Conservation (phyloP, 2,329 filamentous ascomycete species). For the Talaromyces islandicus region DNA sequence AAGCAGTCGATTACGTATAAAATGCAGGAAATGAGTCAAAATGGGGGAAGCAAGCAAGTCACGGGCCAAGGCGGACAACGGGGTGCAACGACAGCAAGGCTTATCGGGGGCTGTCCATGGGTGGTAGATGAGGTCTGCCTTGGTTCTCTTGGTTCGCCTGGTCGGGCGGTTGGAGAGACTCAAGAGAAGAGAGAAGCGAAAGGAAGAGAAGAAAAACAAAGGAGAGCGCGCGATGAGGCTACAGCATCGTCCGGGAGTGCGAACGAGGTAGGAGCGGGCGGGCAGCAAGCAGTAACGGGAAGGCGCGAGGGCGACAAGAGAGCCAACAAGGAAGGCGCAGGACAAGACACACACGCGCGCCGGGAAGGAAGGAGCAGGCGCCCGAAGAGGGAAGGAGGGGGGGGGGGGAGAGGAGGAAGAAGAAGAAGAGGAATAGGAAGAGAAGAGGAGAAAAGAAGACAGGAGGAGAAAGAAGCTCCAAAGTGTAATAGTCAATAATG, state of each 20-base stretch:
- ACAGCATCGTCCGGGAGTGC: neutral
- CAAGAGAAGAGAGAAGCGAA: neutral
- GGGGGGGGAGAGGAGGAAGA: neutral
- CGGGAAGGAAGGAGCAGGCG: neutral
- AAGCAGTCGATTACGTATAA: slow-evolving; percentile 6
- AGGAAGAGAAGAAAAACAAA: neutral
- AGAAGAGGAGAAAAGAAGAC: slow-evolving; percentile 11
- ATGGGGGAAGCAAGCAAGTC: neutral
- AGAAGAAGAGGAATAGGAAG: slow-evolving; percentile 2
- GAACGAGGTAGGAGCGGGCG: neutral
- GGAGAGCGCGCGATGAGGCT: neutral
- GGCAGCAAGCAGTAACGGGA: neutral
- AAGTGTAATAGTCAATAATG: slow-evolving; percentile 6
- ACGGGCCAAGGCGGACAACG: neutral
- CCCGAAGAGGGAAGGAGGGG: slow-evolving; percentile 1
- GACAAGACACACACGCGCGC: neutral
- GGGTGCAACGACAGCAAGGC: neutral
- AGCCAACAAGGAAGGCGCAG: neutral
- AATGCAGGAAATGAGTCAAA: neutral
- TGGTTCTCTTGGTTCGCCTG: neutral
- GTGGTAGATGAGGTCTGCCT: neutral
- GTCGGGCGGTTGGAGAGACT: no score
- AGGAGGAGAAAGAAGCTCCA: slow-evolving; percentile 15
- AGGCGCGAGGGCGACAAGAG: slow-evolving; percentile 3
- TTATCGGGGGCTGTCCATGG: neutral